phyloP scores from a whole-genome alignment of 1,284 basidiomycete genomes.

The Tremellales sp. region DNA sequence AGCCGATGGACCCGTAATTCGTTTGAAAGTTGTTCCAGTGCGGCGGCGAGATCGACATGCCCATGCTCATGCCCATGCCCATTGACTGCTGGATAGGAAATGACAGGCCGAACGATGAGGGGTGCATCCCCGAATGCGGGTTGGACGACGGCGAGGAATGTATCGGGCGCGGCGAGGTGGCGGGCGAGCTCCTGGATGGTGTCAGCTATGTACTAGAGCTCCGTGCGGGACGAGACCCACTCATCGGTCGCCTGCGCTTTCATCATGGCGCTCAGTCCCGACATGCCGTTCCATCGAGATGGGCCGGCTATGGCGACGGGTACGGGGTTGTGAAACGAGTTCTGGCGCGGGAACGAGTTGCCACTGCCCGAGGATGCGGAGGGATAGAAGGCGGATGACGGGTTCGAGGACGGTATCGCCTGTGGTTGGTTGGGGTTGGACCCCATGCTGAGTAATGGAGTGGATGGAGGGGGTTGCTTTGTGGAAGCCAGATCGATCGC shows the following conservation, averaged over 20 bases:
- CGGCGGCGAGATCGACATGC: slow-evolving; percentile 45
- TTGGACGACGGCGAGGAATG: slow-evolving; percentile 16
- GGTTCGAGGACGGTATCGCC: not conserved
- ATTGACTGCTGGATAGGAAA: slow-evolving; percentile 11
- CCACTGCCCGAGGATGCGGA: not conserved
- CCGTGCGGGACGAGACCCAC: not conserved
- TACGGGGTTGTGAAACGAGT: not conserved
- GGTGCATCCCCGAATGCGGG: slow-evolving; percentile 33
- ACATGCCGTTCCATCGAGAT: slow-evolving; percentile 7
- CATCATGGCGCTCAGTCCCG: slow-evolving; percentile 14
- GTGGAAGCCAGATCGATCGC: too few species aligned
- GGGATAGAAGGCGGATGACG: not conserved
- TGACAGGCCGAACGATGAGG: slow-evolving; percentile 30
- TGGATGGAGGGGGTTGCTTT: not conserved
- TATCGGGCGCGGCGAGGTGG: slow-evolving; percentile 8
- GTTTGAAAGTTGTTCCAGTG: slow-evolving; percentile 29
- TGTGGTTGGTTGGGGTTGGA: not conserved
- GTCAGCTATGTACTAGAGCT: not conserved
- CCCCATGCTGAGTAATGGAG: too few species aligned
- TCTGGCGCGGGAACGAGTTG: slow-evolving; percentile 2
- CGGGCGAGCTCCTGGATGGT: not conserved
- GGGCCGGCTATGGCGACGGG: slow-evolving; percentile 1
- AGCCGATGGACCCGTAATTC: slow-evolving; percentile 6
- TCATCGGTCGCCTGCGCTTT: slow-evolving; percentile 4
- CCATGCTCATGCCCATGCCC: slow-evolving; percentile 20